A percentile compares a stretch with the other conserved stretches of the same genome.
These are phyloP conservation scores for Apocynum venetum DNA, from an alignment of 257 asterid genomes.

Conservation along the genomic window DNA sequence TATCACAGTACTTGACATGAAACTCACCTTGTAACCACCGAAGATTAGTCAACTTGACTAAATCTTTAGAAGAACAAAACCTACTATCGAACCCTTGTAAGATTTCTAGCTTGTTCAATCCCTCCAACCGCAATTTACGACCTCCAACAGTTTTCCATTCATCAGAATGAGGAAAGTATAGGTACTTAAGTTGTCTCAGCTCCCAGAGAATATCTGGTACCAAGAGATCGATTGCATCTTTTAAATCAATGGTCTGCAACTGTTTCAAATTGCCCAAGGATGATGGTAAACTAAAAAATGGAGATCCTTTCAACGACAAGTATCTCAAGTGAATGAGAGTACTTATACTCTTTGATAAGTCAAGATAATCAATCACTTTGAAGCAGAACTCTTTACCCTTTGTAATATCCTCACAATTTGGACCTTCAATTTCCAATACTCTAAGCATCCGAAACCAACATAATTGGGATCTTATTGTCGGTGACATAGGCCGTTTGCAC, in stretches of 20 bases:
- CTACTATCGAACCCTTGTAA: background rate
- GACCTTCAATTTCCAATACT: background rate
- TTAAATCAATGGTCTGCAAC: background rate
- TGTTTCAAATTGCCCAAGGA: background rate
- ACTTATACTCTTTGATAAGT: background rate
- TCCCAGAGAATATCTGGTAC: background rate
- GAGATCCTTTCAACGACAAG: no score
- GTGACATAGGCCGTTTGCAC: background rate
- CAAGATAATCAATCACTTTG: background rate
- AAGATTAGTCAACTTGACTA: background rate
- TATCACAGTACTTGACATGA: rapidly evolving
- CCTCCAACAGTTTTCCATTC: background rate
- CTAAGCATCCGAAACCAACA: slow-evolving; percentile 5
- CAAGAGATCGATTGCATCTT: background rate
- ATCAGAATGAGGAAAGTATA: background rate
- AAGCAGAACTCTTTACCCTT: no score
- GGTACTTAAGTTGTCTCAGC: background rate
- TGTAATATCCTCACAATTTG: no score
- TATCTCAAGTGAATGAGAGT: background rate
- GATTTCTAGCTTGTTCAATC: background rate
- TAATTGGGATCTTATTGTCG: background rate
- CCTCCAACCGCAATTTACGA: no score
- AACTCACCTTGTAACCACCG: background rate
- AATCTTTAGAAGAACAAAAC: background rate
- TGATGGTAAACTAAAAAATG: background rate